A percentile compares a stretch with the other conserved stretches of the same genome.
phyloP scores from a whole-genome alignment of 192 early-diverging fungal species.

The Obelidium mucronatum region DNA sequence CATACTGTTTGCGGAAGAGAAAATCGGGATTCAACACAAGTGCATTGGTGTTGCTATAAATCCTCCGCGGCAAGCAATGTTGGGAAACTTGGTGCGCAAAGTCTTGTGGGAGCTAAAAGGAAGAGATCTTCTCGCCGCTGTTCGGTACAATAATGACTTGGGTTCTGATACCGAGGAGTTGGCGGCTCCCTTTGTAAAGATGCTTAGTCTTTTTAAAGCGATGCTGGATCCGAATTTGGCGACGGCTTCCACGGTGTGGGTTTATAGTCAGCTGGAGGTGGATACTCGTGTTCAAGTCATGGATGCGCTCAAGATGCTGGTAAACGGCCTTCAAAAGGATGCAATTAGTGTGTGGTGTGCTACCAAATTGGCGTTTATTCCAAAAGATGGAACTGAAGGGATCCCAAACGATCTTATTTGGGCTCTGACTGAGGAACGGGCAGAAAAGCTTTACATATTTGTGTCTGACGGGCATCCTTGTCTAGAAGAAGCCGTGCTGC shows the following conservation, averaged over 20 bases:
- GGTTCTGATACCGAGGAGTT: not conserved
- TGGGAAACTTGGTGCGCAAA: too few relatives aligned
- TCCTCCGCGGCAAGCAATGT: too few relatives aligned
- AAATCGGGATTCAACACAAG: too few relatives aligned
- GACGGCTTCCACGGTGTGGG: not conserved
- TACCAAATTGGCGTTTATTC: constrained; percentile 2
- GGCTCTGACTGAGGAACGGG: not conserved
- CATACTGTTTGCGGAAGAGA: too few relatives aligned
- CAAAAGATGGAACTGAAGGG: not conserved
- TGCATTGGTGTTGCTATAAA: too few relatives aligned
- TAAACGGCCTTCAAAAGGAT: not conserved
- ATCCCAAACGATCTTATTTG: not conserved
- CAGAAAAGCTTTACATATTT: not conserved
- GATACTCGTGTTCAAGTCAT: not conserved
- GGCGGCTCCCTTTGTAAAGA: not conserved
- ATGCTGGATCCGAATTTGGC: not conserved
- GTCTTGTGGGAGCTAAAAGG: too few relatives aligned
- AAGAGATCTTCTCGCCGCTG: too few relatives aligned
- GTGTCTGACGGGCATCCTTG: too few relatives aligned
- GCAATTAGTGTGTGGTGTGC: not conserved
- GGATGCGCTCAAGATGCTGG: not conserved
- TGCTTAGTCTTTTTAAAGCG: not conserved
- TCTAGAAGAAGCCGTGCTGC: too few relatives aligned
- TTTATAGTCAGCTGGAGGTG: not conserved
- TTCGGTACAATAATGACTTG: too few relatives aligned